A percentile compares a stretch with the other conserved stretches of the same genome.
Evolutionary conservation across 2,329 filamentous ascomycete genomes (phyloP).

Genomic region (Chrysosporium queenslandicum): DNA sequence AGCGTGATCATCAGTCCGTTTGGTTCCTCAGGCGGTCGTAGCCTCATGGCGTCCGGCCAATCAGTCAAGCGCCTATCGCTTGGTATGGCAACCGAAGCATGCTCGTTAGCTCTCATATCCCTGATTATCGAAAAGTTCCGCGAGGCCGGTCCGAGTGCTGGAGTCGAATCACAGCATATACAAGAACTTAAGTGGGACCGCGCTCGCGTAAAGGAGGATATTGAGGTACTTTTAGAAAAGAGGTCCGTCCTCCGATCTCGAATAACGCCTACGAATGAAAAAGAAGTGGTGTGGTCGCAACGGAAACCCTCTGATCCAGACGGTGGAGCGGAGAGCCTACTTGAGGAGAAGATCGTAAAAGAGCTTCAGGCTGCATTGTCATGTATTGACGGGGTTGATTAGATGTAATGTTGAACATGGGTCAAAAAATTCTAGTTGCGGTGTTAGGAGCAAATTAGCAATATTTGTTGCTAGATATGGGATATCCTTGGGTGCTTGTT

Average conservation of each 20-base stretch:
- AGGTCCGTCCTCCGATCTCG: constrained; percentile 60
- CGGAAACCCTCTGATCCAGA: constrained; percentile 34
- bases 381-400: constrained; percentile 31
- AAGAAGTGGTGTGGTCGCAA: constrained; percentile 55
- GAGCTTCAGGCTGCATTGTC: constrained; percentile 51
- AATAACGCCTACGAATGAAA: constrained; percentile 60
- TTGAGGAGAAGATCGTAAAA: constrained; percentile 66
- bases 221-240: constrained; percentile 69
- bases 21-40: not conserved
- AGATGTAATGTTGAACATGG: not conserved
- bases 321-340: constrained; percentile 48
- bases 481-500: not conserved
- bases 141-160: constrained; percentile 52
- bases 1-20: constrained; percentile 35
- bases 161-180: constrained; percentile 52
- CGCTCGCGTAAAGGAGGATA: constrained; percentile 62
- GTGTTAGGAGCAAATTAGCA: constrained; percentile 2
- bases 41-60: constrained; percentile 10
- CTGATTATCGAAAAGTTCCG: constrained; percentile 59
- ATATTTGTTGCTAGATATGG: not conserved
- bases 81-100: constrained; percentile 62
- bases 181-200: constrained; percentile 66
- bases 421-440: not conserved
- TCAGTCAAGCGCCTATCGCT: constrained; percentile 59
- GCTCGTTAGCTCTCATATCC: constrained; percentile 66